These are phyloP conservation scores for Polyporus tsugae DNA, from an alignment of 1,284 basidiomycete species.

Conservation along the genomic window DNA sequence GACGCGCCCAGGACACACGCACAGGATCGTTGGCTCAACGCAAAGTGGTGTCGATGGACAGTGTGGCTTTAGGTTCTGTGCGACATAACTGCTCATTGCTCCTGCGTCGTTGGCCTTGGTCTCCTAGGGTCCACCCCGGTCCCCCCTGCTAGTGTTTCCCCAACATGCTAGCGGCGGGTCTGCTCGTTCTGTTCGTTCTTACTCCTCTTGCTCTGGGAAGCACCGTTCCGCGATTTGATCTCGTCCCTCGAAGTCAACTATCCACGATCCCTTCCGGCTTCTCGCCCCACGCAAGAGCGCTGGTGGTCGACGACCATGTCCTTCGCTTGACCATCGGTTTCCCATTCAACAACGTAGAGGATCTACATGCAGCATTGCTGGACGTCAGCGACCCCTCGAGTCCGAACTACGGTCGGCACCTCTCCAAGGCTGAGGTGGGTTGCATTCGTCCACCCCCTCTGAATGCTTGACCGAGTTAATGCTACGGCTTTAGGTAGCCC, in stretches of 20 bases:
- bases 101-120: not conserved
- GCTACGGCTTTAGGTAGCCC: not conserved
- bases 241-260: conserved; percentile 4
- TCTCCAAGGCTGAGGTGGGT: conserved; percentile 40
- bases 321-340: conserved; percentile 38
- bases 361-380: conserved; percentile 36
- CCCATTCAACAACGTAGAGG: conserved; percentile 32
- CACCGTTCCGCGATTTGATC: not conserved
- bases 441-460: not conserved
- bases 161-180: conserved; percentile 9
- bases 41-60: not conserved
- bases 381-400: conserved; percentile 41
- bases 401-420: conserved; percentile 39
- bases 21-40: not conserved
- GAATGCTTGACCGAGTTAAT: not conserved
- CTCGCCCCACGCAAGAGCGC: not conserved
- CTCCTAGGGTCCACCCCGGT: not conserved
- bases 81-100: not conserved
- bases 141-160: not conserved
- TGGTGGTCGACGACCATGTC: not conserved
- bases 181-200: not conserved
- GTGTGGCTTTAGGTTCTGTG: not conserved
- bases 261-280: conserved; percentile 4
- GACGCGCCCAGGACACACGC: not conserved
- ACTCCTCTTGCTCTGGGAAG: not conserved